A percentile compares a stretch with the other conserved stretches of the same genome.
phyloP scores from a whole-genome alignment of 257 asterid genomes.

The Primulina eburnea region DNA sequence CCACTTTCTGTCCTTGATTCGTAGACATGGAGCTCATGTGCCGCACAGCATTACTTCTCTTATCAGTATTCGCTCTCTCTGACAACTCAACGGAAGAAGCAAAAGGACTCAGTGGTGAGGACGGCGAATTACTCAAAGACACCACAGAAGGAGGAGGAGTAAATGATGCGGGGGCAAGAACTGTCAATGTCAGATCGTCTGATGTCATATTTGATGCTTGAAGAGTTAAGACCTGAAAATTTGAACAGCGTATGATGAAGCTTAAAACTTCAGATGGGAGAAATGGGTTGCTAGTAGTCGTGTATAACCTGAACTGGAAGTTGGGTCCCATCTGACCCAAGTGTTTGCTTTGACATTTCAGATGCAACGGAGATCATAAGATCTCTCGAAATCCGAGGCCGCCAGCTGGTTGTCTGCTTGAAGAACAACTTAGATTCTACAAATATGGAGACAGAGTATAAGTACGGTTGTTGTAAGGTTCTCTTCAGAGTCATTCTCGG shows the following conservation, averaged over 20 bases:
- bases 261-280: constrained; percentile 19
- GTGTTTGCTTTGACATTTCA: constrained; percentile 76
- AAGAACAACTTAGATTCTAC: constrained; percentile 89
- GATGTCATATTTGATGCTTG: constrained; percentile 94
- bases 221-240: constrained; percentile 83
- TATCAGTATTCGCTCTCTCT: constrained; percentile 39
- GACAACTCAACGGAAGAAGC: constrained; percentile 40
- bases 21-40: constrained; percentile 31
- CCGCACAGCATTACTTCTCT: constrained; percentile 32
- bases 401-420: constrained; percentile 89
- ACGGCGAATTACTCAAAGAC: constrained; percentile 63
- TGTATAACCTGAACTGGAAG: constrained; percentile 83
- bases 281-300: constrained; percentile 22
- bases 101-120: constrained; percentile 57
- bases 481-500: constrained; percentile 10
- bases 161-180: constrained; percentile 97
- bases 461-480: constrained; percentile 19
- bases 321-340: constrained; percentile 67
- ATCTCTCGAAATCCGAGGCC: constrained; percentile 85
- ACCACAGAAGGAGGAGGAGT: constrained; percentile 88
- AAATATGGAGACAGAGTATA: constrained; percentile 28
- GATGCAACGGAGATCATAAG: constrained; percentile 94
- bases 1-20: constrained; percentile 42
- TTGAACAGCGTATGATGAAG: constrained; percentile 29
- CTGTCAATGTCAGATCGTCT: constrained; percentile 81